A percentile compares a stretch with the other conserved stretches of the same genome.
phyloP scores from a whole-genome alignment of 495 filamentous ascomycete species.

The Parathielavia appendiculata region DNA sequence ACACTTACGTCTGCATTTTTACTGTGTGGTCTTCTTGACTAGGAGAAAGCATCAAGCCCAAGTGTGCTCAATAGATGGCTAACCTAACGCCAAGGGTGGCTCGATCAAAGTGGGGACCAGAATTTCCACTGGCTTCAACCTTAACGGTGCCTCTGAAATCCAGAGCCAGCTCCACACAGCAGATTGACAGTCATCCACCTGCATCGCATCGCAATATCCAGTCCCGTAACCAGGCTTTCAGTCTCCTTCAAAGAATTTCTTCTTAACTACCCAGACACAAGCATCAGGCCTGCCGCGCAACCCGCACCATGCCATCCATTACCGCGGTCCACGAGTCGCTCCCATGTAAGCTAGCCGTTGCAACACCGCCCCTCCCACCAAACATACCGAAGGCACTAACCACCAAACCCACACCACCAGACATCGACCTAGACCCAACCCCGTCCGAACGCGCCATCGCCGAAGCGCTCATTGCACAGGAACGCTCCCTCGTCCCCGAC shows the following conservation, averaged over 20 bases:
- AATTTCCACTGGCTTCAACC: slow-evolving; percentile 8
- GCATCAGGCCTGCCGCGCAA: neutral
- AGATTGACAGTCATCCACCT: neutral
- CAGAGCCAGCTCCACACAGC: neutral
- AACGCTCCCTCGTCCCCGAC: slow-evolving; percentile 48
- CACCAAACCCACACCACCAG: slow-evolving; percentile 36
- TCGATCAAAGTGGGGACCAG: slow-evolving; percentile 9
- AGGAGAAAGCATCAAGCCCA: neutral
- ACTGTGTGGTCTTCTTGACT: too few species aligned
- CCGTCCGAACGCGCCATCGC: slow-evolving; percentile 52
- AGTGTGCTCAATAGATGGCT: too few species aligned
- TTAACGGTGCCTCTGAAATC: neutral
- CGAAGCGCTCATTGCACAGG: slow-evolving; percentile 58
- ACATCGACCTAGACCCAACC: slow-evolving; percentile 67
- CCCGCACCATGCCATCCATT: slow-evolving; percentile 58
- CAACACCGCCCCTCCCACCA: slow-evolving; percentile 4
- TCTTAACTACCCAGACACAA: neutral
- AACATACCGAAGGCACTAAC: slow-evolving; percentile 17
- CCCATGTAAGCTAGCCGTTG: slow-evolving; percentile 55
- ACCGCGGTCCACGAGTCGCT: slow-evolving; percentile 75
- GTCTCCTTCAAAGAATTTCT: neutral
- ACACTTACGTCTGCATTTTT: too few species aligned
- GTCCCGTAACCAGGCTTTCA: neutral
- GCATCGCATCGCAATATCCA: neutral
- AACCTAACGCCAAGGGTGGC: neutral